A percentile compares a stretch with the other conserved stretches of the same genome.
Evolutionary conservation across 768 basidiomycete genomes (phyloP).

Genomic region (Russula lepida): DNA sequence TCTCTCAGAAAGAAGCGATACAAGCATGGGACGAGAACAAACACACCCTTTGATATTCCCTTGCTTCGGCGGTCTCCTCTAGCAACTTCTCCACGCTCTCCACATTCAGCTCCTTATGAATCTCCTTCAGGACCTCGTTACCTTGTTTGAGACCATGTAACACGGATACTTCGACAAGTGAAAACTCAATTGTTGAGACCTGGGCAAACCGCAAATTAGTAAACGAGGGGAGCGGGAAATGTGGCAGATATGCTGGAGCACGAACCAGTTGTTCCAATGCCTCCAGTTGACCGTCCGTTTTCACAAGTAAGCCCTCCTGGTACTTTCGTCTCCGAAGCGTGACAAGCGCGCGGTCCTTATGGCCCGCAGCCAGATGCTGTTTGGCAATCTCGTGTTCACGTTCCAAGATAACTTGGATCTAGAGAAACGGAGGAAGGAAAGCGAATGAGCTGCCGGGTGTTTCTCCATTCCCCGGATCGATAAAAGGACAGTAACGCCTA

Average conservation of each 20-base stretch:
- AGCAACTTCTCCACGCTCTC: conserved; percentile 91
- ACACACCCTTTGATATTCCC: conserved; percentile 80
- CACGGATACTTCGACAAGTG: conserved; percentile 86
- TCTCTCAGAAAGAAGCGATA: background rate
- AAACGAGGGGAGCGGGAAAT: background rate
- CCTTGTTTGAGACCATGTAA: conserved; percentile 90
- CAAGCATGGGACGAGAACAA: background rate
- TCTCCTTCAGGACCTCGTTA: conserved; percentile 85
- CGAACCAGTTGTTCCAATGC: conserved; percentile 81
- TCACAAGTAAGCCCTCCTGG: conserved; percentile 76
- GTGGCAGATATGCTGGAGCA: conserved; percentile 2
- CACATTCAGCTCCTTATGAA: conserved; percentile 88
- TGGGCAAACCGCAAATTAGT: conserved; percentile 27
- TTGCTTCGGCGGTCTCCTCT: conserved; percentile 87
- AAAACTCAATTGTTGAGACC: conserved; percentile 97
- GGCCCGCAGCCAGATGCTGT: conserved; percentile 66
- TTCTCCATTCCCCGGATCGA: background rate
- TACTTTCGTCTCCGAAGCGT: conserved; percentile 90
- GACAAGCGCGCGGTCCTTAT: conserved; percentile 80
- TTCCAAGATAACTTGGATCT: conserved; percentile 84
- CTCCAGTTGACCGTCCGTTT: conserved; percentile 87
- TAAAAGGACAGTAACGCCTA: conserved; percentile 26
- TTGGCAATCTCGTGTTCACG: conserved; percentile 87
- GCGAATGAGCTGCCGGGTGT: background rate
- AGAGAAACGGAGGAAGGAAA: background rate